Conservation (phyloP, 129 eudicot genomes). For the Flaveria bidentis region DNA sequence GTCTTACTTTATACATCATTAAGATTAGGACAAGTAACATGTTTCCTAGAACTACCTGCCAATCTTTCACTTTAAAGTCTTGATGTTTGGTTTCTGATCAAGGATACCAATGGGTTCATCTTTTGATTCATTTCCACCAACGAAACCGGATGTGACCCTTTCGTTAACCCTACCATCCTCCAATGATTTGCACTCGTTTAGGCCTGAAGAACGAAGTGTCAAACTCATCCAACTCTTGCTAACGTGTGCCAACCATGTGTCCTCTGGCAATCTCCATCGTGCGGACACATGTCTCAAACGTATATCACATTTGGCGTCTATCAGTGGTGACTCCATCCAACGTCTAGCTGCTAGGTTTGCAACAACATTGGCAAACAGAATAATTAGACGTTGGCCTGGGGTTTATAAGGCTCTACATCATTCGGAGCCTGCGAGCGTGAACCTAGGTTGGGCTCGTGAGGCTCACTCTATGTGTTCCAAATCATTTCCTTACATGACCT, state of each 20-base stretch:
- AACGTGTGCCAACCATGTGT: conserved; percentile 64
- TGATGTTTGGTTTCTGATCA: conserved; percentile 18
- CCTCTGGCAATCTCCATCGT: conserved; percentile 53
- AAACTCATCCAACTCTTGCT: conserved; percentile 57
- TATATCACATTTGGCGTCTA: conserved; percentile 44
- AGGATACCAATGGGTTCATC: conserved; percentile 39
- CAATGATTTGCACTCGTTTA: conserved; percentile 23
- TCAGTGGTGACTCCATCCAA: conserved; percentile 64
- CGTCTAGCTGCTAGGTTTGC: conserved; percentile 54
- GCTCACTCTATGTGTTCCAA: conserved; percentile 34
- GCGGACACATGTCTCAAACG: conserved; percentile 55
- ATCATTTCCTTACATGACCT: conserved; percentile 46
- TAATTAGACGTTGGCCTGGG: conserved; percentile 63
- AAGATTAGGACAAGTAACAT: conserved; percentile 36
- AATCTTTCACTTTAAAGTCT: conserved; percentile 19
- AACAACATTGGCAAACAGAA: conserved; percentile 48
- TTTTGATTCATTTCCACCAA: conserved; percentile 25
- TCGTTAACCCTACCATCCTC: conserved; percentile 47
- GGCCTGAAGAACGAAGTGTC: conserved; percentile 53
- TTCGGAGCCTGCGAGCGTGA: background rate
- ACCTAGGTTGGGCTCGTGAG: conserved; percentile 37
- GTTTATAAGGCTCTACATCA: conserved; percentile 48
- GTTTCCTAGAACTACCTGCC: conserved; percentile 38
- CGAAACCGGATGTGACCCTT: conserved; percentile 54
- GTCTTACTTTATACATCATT: conserved; percentile 21